Base-by-base conservation (phyloP, 768 basidiomycete genomes). In the Russula abietina region DNA sequence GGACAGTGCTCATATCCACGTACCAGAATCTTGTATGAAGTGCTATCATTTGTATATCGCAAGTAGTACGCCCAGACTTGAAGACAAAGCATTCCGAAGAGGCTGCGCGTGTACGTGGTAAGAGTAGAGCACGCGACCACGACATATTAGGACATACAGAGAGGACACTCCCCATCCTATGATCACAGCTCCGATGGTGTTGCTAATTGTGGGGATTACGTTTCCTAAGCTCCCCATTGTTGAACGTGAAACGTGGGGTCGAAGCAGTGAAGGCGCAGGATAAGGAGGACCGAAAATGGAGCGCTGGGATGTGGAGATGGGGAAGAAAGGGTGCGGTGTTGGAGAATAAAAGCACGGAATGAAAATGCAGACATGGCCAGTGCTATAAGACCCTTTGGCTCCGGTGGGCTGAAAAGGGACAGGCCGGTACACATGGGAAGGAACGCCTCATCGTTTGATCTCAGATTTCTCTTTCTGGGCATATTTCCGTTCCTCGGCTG, bases 61-160 rank as follows among this genome's bases (percentile, higher is more conserved):
- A 43, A 41, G 24, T 56, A 66, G 24, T 67, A 67, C 28, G 60
- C 60, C 59, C 57, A 67, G 17, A 53, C 50, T 45, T 67, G 67
- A 14, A 67, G 36, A 36, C 67, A 66, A 24, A 67, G 43, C 53
- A 66, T 66, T 14, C 67, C 67, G 43, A 67, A 67, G 30, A 62
- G 19, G 7, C 64, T 67, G 54, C n/a, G 39, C 17, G 19, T 4
- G 22, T 24, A 57, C 26, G 19, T 24, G 50, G 22, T 58, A 39
- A 56, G 59, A 46, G 36, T 26, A 19, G 10, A 30, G 10, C 19
- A 19, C 41, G 10, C 17, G 17, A 12, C 19, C 28, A 53, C 30
- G 45, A 22, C 36, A 58, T 26, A 33, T 43, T 55, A 26, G 19
- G 46, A 67, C 66, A 17, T 43, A 67, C 66, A 67, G 57, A 32